These are phyloP conservation scores for Pleurotus eryngii DNA, from an alignment of 768 basidiomycete genomes.

Conservation along the genomic window DNA sequence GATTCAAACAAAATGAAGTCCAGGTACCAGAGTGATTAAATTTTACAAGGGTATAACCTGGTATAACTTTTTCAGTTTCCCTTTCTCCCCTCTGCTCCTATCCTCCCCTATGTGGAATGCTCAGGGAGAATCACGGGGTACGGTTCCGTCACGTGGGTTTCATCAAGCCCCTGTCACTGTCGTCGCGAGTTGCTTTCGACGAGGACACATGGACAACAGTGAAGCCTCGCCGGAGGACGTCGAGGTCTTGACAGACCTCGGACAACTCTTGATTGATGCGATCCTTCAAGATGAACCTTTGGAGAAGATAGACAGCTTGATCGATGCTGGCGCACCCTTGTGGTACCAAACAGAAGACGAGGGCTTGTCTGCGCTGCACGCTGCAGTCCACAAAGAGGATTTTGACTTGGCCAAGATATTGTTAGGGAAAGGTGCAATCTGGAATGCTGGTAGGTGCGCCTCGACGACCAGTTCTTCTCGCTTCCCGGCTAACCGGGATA, in stretches of 20 bases:
- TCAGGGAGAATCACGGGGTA: no score
- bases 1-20: no score
- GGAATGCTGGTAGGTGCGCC: constrained; percentile 72
- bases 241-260: constrained; percentile 48
- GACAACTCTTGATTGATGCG: constrained; percentile 54
- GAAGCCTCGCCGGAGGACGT: constrained; percentile 28
- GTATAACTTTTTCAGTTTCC: no score
- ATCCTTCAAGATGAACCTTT: constrained; percentile 51
- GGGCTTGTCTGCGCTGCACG: constrained; percentile 83
- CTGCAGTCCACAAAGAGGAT: constrained; percentile 75
- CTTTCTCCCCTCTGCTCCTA: no score
- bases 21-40: no score
- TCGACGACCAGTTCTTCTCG: background rate
- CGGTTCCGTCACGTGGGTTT: no score
- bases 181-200: constrained; percentile 7
- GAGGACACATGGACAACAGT: constrained; percentile 9
- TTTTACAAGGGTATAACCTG: no score
- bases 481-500: background rate
- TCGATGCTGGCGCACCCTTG: constrained; percentile 70
- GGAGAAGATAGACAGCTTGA: constrained; percentile 42
- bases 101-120: no score
- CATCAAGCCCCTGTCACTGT: background rate
- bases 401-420: constrained; percentile 60
- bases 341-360: constrained; percentile 87
- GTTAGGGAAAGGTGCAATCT: constrained; percentile 80